Percentiles rank a stretch among this genome's conserved stretches.
These are phyloP conservation scores for Mycena latifolia DNA, from an alignment of 768 basidiomycete species.

Conservation along the genomic window DNA sequence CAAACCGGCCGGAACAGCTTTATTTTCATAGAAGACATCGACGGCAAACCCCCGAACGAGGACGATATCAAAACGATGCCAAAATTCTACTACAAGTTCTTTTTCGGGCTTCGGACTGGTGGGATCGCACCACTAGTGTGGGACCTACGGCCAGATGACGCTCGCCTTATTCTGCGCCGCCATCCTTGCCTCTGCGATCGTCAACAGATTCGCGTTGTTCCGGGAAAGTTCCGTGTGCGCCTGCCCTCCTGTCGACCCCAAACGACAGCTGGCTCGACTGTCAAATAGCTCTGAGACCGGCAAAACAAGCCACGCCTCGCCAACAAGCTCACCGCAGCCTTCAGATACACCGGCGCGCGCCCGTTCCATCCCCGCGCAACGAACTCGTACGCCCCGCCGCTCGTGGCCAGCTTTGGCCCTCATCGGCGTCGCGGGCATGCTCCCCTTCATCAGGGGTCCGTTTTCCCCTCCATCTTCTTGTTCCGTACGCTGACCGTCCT, in stretches of 20 bases:
- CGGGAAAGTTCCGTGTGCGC: slow-evolving; percentile 26
- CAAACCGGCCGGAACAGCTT: too few relatives aligned
- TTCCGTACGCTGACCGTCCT: neutral
- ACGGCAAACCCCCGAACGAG: too few relatives aligned
- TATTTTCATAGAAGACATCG: too few relatives aligned
- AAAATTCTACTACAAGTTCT: too few relatives aligned
- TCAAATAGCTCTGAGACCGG: neutral
- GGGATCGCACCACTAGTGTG: too few relatives aligned
- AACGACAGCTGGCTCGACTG: too few relatives aligned
- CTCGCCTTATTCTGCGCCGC: slow-evolving; percentile 45
- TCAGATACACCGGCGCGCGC: slow-evolving; percentile 38
- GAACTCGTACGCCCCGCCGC: slow-evolving; percentile 45
- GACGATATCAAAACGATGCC: too few relatives aligned
- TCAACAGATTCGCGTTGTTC: slow-evolving; percentile 24
- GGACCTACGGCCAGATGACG: slow-evolving; percentile 43
- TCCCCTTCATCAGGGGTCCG: slow-evolving; percentile 41
- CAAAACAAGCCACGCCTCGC: slow-evolving; percentile 2
- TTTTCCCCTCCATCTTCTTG: neutral
- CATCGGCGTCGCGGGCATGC: slow-evolving; percentile 38
- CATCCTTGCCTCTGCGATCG: slow-evolving; percentile 34
- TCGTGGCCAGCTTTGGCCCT: too few relatives aligned
- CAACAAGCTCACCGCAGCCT: slow-evolving; percentile 37
- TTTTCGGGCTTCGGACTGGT: too few relatives aligned
- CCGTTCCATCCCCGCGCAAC: slow-evolving; percentile 40
- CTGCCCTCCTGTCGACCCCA: neutral